A percentile compares a stretch with the other conserved stretches of the same genome.
phyloP scores from a whole-genome alignment of 768 basidiomycete species.

The Candolleomyces aberdarensis region DNA sequence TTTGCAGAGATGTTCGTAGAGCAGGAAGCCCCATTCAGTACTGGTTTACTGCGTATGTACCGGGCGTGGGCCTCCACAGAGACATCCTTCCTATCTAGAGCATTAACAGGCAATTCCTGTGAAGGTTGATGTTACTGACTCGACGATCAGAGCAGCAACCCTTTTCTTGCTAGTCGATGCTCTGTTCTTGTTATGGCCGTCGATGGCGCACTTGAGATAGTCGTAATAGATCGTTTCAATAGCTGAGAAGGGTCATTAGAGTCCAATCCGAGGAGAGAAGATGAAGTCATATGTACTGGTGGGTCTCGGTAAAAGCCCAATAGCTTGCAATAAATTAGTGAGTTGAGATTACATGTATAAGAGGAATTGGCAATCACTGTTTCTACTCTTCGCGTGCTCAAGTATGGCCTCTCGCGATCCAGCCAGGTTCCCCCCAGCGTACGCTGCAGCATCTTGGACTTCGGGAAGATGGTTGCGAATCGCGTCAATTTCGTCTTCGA shows the following conservation, averaged over 20 bases:
- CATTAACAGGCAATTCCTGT: not conserved
- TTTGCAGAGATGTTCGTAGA: not conserved
- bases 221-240: slow-evolving; percentile 6
- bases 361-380: not conserved
- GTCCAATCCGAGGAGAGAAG: not conserved
- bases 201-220: not conserved
- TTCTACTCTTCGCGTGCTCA: not conserved
- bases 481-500: not conserved
- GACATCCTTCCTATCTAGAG: not conserved
- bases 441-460: not conserved
- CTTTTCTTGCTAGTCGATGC: not conserved
- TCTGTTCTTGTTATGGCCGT: not conserved
- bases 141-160: slow-evolving; percentile 1
- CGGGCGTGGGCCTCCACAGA: slow-evolving; percentile 3
- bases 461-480: not conserved
- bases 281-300: not conserved
- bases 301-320: slow-evolving; percentile 3
- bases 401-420: not conserved
- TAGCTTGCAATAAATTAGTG: not conserved
- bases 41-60: not conserved
- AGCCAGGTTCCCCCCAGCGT: not conserved
- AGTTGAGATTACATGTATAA: not conserved
- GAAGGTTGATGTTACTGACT: not conserved
- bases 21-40: not conserved
- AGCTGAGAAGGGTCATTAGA: not conserved